These are phyloP conservation scores for Quaeritorhiza haematococci DNA, from an alignment of 371 early-diverging fungal species.

Conservation along the genomic window DNA sequence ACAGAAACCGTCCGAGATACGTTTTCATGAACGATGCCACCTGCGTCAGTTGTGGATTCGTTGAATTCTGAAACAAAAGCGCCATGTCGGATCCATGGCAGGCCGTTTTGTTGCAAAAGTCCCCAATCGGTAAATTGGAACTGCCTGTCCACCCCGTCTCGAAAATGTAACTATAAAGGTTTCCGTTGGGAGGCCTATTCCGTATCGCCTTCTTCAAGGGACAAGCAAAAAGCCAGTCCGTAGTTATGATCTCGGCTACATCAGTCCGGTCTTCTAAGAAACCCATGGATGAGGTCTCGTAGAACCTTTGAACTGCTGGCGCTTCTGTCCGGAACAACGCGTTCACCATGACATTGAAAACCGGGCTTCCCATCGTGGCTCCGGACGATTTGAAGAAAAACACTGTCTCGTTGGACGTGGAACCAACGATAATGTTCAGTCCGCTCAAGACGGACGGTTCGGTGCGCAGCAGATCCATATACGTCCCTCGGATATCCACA, in stretches of 20 bases:
- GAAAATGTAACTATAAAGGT: slow-evolving; percentile 12
- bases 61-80: slow-evolving; percentile 12
- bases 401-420: slow-evolving; percentile 12
- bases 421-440: slow-evolving; percentile 4
- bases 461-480: slow-evolving; percentile 9
- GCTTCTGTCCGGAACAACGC: slow-evolving; percentile 2
- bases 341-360: slow-evolving; percentile 17
- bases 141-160: slow-evolving; percentile 23
- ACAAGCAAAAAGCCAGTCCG: slow-evolving; percentile 18
- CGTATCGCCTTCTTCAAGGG: slow-evolving; percentile 3
- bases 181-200: neutral
- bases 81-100: slow-evolving; percentile 23
- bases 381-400: slow-evolving; percentile 6
- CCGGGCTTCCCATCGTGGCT: neutral
- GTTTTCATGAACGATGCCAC: slow-evolving; percentile 7
- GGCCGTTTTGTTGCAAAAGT: slow-evolving; percentile 8
- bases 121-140: slow-evolving; percentile 14
- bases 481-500: slow-evolving; percentile 3
- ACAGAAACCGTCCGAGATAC: slow-evolving; percentile 1
- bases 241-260: neutral
- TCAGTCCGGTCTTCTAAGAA: slow-evolving; percentile 4
- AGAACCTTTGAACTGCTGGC: slow-evolving; percentile 1
- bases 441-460: neutral
- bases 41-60: neutral
- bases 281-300: neutral